These are phyloP conservation scores for Saccharum officinarum DNA, from an alignment of 176 grass and related monocot species.

Conservation along the genomic window DNA sequence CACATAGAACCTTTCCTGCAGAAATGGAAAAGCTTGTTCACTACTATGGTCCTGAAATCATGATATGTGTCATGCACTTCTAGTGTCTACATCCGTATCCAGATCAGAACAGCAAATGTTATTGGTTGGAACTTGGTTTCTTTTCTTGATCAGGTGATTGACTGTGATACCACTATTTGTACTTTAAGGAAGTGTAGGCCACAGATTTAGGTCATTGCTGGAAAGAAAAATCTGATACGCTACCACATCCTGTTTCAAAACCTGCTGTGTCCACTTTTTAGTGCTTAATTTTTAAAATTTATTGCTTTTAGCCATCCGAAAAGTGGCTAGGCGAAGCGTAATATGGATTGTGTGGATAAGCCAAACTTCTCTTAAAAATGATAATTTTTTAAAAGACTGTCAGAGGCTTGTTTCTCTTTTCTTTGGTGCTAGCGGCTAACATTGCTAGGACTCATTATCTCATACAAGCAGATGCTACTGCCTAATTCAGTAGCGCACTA, in stretches of 20 bases:
- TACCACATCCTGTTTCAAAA: neutral
- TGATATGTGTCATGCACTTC: constrained; percentile 29
- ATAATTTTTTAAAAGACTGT: neutral
- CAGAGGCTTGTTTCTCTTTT: neutral
- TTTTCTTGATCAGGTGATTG: constrained; percentile 29
- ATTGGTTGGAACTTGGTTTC: constrained; percentile 10
- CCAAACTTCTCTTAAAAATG: neutral
- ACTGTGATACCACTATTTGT: constrained; percentile 15
- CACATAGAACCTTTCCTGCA: constrained; percentile 24
- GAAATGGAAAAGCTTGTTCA: constrained; percentile 35
- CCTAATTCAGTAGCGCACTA: constrained; percentile 10
- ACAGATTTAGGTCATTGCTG: neutral
- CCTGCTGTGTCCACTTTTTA: neutral
- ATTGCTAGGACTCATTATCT: neutral
- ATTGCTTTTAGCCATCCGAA: constrained; percentile 13
- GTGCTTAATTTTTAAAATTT: neutral
- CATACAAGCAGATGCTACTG: neutral
- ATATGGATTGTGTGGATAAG: neutral
- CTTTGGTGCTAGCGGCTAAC: neutral
- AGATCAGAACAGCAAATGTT: constrained; percentile 4
- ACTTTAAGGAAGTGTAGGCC: constrained; percentile 31
- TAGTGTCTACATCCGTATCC: constrained; percentile 21
- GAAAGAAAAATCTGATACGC: neutral
- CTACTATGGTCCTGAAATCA: constrained; percentile 1
- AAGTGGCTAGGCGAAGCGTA: neutral